phyloP scores from a whole-genome alignment of 2,329 filamentous ascomycete genomes.

The Emergomyces orientalis region DNA sequence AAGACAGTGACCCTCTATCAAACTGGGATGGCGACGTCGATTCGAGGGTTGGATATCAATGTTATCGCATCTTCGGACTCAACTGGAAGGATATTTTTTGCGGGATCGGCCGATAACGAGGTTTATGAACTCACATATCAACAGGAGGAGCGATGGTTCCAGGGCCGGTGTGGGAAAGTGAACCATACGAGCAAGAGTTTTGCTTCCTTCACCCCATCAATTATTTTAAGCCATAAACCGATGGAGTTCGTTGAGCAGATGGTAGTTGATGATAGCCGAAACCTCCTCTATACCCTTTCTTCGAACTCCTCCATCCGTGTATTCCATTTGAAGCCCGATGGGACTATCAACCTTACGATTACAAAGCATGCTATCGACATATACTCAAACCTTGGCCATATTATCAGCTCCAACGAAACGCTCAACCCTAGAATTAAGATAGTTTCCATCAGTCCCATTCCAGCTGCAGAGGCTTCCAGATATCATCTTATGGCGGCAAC shows the following conservation, averaged over 20 bases:
- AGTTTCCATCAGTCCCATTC: conserved; percentile 76
- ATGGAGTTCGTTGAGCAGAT: conserved; percentile 65
- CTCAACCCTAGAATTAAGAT: conserved; percentile 65
- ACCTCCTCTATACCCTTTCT: conserved; percentile 83
- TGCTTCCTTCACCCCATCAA: conserved; percentile 43
- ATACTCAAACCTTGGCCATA: conserved; percentile 69
- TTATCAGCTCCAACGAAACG: conserved; percentile 61
- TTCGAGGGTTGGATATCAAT: conserved; percentile 66
- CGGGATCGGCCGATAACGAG: conserved; percentile 69
- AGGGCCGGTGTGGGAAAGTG: conserved; percentile 73
- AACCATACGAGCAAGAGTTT: conserved; percentile 75
- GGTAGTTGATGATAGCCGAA: conserved; percentile 77
- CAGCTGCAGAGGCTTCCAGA: conserved; percentile 70
- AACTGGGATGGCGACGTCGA: conserved; percentile 72
- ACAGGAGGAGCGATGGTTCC: conserved; percentile 95
- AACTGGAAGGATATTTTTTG: conserved; percentile 88
- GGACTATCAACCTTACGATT: conserved; percentile 46
- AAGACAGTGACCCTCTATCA: conserved; percentile 72
- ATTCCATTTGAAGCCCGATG: conserved; percentile 67
- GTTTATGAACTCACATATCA: conserved; percentile 93
- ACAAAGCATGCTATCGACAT: conserved; percentile 46
- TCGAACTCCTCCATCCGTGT: conserved; percentile 80
- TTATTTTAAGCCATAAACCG: conserved; percentile 38
- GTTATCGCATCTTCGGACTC: conserved; percentile 68
- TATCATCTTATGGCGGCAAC: conserved; percentile 86